Conservation (phyloP, 768 basidiomycete genomes). For the Favolaschia claudopus region DNA sequence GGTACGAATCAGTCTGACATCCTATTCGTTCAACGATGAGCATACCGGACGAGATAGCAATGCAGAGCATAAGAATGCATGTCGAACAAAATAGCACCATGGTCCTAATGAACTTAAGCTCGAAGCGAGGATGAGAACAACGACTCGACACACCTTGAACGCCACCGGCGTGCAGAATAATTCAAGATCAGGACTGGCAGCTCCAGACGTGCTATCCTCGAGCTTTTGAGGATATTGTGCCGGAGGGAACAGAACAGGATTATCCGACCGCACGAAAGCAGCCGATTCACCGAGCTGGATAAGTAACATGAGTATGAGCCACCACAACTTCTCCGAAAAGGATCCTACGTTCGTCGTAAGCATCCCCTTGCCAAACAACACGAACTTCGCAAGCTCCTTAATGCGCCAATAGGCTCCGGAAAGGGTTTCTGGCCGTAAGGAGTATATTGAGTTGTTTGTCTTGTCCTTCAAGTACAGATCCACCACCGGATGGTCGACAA, state of each 20-base stretch:
- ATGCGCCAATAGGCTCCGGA: slow-evolving; percentile 39
- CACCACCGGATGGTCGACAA: slow-evolving; percentile 73
- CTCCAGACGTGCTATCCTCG: slow-evolving; percentile 47
- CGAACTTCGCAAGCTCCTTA: slow-evolving; percentile 49
- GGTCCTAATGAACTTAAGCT: too few relatives aligned
- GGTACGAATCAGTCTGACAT: not conserved
- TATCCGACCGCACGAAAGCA: slow-evolving; percentile 60
- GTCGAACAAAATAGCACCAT: slow-evolving; percentile 42
- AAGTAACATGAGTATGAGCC: not conserved
- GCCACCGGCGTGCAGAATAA: slow-evolving; percentile 48
- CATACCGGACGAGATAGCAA: slow-evolving; percentile 50
- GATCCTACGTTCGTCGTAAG: slow-evolving; percentile 59
- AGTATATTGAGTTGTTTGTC: slow-evolving; percentile 49
- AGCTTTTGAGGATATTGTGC: slow-evolving; percentile 38
- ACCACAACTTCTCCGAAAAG: not conserved
- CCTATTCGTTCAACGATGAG: not conserved
- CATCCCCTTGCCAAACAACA: slow-evolving; percentile 53
- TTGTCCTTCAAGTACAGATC: slow-evolving; percentile 62
- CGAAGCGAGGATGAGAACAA: too few relatives aligned
- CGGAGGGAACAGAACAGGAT: slow-evolving; percentile 54
- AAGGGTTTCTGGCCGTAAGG: slow-evolving; percentile 39
- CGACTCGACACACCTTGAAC: too few relatives aligned
- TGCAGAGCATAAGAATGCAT: slow-evolving; percentile 52
- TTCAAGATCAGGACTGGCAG: slow-evolving; percentile 52
- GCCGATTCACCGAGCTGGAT: slow-evolving; percentile 55